Percentiles rank a stretch among this genome's conserved stretches.
Conservation (phyloP, 1,139 yeast species). For the Suhomyces panamericanus region DNA sequence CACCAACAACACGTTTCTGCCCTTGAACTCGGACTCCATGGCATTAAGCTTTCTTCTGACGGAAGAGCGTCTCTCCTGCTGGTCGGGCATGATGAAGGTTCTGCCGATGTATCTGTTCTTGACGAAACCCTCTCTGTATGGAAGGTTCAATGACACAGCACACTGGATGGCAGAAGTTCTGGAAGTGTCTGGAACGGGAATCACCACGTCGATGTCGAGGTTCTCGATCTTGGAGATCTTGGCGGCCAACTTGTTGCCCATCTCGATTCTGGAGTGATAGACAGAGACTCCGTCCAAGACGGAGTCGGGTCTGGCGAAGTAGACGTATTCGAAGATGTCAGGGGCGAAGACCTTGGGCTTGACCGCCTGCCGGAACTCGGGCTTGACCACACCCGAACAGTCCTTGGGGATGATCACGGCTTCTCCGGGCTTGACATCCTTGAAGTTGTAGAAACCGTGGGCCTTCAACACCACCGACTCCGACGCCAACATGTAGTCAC, state of each 20-base stretch:
- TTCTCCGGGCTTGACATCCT: constrained; percentile 92
- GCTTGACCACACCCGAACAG: constrained; percentile 43
- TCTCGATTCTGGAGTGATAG: constrained; percentile 85
- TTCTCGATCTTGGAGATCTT: constrained; percentile 61
- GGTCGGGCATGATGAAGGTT: constrained; percentile 98
- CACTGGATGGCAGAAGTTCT: constrained; percentile 93
- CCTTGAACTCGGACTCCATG: constrained; percentile 89
- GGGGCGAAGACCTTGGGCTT: constrained; percentile 81
- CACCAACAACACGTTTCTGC: constrained; percentile 83
- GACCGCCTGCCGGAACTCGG: constrained; percentile 88
- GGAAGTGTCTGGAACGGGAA: constrained; percentile 97
- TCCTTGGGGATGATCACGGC: constrained; percentile 89
- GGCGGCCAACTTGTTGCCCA: constrained; percentile 88
- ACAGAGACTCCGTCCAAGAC: constrained; percentile 95
- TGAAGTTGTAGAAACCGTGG: constrained; percentile 78
- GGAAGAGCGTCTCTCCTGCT: constrained; percentile 87
- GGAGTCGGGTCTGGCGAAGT: constrained; percentile 97
- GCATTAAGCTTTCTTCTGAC: constrained; percentile 95
- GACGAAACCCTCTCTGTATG: constrained; percentile 96
- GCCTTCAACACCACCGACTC: constrained; percentile 95
- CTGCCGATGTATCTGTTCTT: constrained; percentile 96
- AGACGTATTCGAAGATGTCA: constrained; percentile 94
- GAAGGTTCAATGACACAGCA: constrained; percentile 75
- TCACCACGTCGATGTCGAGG: constrained; percentile 81
- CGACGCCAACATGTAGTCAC: constrained; percentile 92